A percentile compares a stretch with the other conserved stretches of the same genome.
These are phyloP conservation scores for Phytophthora europaea DNA, from an alignment of 352 stramenopile genomes.

Conservation along the genomic window DNA sequence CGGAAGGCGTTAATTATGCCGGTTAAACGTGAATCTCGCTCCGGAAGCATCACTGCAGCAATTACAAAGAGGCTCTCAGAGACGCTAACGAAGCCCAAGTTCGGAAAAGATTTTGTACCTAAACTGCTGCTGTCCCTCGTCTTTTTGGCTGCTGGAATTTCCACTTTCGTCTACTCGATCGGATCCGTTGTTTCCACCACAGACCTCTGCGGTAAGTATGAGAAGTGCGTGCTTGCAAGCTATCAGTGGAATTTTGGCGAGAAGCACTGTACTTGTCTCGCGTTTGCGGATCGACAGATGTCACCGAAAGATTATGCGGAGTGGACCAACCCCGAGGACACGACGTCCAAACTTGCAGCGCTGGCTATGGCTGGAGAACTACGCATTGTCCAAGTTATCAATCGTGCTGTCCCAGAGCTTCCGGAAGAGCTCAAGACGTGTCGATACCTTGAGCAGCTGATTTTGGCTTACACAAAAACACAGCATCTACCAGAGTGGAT, in stretches of 20 bases:
- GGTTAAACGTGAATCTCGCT: neutral
- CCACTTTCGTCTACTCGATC: conserved; percentile 42
- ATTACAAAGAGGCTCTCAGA: conserved; percentile 17
- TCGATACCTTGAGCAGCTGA: conserved; percentile 44
- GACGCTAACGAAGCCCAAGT: conserved; percentile 10
- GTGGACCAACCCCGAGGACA: conserved; percentile 54
- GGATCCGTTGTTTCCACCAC: conserved; percentile 40
- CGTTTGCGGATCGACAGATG: conserved; percentile 50
- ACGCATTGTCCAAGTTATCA: conserved; percentile 60
- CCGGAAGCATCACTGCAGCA: conserved; percentile 7
- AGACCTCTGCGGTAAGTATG: conserved; percentile 40
- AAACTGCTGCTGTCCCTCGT: conserved; percentile 47
- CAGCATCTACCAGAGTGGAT: conserved; percentile 34
- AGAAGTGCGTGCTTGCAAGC: conserved; percentile 46
- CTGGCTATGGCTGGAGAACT: conserved; percentile 49
- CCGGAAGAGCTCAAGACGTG: conserved; percentile 46
- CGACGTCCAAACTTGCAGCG: conserved; percentile 34
- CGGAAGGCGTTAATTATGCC: conserved; percentile 18
- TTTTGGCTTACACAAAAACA: conserved; percentile 54
- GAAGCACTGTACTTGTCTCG: conserved; percentile 45
- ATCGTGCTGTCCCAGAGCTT: conserved; percentile 46
- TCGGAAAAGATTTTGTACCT: conserved; percentile 19
- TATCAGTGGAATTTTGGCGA: conserved; percentile 56
- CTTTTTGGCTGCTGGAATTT: conserved; percentile 38
- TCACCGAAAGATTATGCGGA: conserved; percentile 41